phyloP scores from a whole-genome alignment of 257 asterid species.

The Forsythia suspensa region DNA sequence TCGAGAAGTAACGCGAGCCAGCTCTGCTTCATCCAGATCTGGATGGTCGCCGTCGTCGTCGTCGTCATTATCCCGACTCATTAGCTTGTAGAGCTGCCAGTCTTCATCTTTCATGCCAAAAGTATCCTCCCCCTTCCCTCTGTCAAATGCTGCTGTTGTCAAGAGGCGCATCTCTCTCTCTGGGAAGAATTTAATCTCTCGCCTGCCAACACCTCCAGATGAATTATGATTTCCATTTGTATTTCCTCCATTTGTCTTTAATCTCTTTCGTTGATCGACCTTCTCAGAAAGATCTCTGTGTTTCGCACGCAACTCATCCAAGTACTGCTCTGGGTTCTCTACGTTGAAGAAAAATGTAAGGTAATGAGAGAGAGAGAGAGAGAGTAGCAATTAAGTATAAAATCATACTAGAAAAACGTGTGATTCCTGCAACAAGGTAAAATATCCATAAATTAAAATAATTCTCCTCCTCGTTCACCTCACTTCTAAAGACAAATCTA shows the following conservation, averaged over 20 bases:
- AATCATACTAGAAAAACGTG: not conserved
- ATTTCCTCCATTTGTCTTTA: conserved; percentile 73
- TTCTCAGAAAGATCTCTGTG: conserved; percentile 78
- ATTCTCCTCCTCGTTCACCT: not conserved
- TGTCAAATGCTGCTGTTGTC: conserved; percentile 98
- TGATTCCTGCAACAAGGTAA: not conserved
- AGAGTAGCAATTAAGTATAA: not conserved
- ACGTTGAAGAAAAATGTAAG: conserved; percentile 11
- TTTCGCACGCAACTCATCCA: conserved; percentile 85
- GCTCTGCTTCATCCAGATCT: conserved; percentile 79
- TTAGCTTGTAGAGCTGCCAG: conserved; percentile 97
- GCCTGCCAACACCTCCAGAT: conserved; percentile 93
- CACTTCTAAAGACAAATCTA: conserved; percentile 6
- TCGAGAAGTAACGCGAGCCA: conserved; percentile 79
- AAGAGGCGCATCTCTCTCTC: conserved; percentile 98
- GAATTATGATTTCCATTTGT: conserved; percentile 72
- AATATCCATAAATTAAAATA: not conserved
- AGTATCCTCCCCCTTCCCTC: conserved; percentile 99
- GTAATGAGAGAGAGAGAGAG: conserved; percentile 6
- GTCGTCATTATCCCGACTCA: conserved; percentile 91
- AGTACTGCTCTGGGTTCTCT: conserved; percentile 86
- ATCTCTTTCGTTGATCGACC: conserved; percentile 79
- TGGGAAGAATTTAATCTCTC: conserved; percentile 89
- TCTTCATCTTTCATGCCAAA: conserved; percentile 93
- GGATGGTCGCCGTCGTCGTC: conserved; percentile 70